Conservation (phyloP, 768 basidiomycete genomes). For the Mycena polygramma region DNA sequence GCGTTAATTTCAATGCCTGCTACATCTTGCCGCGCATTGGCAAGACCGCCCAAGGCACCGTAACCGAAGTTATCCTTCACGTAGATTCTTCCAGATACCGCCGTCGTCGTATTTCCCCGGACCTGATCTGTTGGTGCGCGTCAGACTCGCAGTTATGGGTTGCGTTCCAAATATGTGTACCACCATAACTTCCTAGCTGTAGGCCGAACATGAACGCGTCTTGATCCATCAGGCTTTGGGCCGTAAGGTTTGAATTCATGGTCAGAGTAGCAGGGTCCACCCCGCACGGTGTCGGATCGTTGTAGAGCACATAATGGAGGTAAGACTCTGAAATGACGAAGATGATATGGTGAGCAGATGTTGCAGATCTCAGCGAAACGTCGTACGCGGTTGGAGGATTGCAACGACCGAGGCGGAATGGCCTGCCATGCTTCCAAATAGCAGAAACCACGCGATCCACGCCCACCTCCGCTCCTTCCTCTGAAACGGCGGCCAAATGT, state of each 20-base stretch:
- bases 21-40: slow-evolving; percentile 20
- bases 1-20: slow-evolving; percentile 19
- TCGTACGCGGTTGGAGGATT: slow-evolving; percentile 24
- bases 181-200: slow-evolving; percentile 9
- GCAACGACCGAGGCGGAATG: slow-evolving; percentile 28
- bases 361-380: not conserved
- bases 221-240: not conserved
- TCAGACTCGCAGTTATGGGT: not conserved
- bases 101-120: slow-evolving; percentile 2
- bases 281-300: slow-evolving; percentile 10
- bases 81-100: slow-evolving; percentile 12
- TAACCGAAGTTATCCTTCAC: slow-evolving; percentile 31
- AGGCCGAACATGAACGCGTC: slow-evolving; percentile 12
- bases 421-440: slow-evolving; percentile 19
- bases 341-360: not conserved
- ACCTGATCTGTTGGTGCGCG: slow-evolving; percentile 17
- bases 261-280: not conserved
- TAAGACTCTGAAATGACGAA: slow-evolving; percentile 9
- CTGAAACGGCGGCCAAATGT: slow-evolving; percentile 16
- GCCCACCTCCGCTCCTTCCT: not conserved
- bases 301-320: not conserved
- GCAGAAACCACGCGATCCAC: slow-evolving; percentile 19
- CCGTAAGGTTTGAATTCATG: slow-evolving; percentile 3
- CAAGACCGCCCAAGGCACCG: not conserved
- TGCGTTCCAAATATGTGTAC: slow-evolving; percentile 1